Evolutionary conservation across 2,329 filamentous ascomycete species (phyloP), one percentile per base, ranked within the genome.

Genomic region (Byssochlamys sp.): DNA sequence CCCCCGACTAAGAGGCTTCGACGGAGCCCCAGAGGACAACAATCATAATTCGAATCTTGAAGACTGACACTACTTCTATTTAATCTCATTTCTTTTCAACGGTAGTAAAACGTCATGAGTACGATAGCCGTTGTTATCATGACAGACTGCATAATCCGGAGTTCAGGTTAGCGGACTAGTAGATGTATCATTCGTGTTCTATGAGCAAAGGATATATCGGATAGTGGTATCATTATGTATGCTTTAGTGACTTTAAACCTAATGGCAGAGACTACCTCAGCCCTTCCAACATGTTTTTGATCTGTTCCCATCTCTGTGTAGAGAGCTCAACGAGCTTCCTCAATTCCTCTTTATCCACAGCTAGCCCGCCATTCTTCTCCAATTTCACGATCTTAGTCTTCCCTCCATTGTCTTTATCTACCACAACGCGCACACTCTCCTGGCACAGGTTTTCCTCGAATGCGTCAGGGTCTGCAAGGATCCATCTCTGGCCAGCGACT

Each of bases 381-480:
- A 97, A 80, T 54, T 81, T 83, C 62, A 90, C 65, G 19, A 95
- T 78, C 33, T 71, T 69, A 11, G 68, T 67, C 54, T 78, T 75
- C 1, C 77, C 81, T n/a, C 59, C 69, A 66, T 62, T 60, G 35
- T 67, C 62, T 57, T 67, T 69, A 69, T 92, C 88, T n/a, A 96
- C 83, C 53, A 94, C 85, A 33, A 96, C 77, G 2, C 86, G 91
- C n/a, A 94, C 78, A n/a, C 75, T 81, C 78, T 99, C 94, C 60
- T 85, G 80, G 69, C 90, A 95, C 50, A 95, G 75, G 7, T 82
- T 83, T 76, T 97, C 94, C 76, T 99, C 94, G 64, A 95, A 87
- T 25, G 85, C 83, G 75, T 99, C 94, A 2, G 90, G 90, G 75
- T 99, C 94, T 5, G 88, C 84, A 58, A 99, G 74, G 2, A 96